Percentiles rank a stretch among this genome's conserved stretches.
Evolutionary conservation across 179 eudicot species (phyloP).

Genomic region (Kewa caespitosa): DNA sequence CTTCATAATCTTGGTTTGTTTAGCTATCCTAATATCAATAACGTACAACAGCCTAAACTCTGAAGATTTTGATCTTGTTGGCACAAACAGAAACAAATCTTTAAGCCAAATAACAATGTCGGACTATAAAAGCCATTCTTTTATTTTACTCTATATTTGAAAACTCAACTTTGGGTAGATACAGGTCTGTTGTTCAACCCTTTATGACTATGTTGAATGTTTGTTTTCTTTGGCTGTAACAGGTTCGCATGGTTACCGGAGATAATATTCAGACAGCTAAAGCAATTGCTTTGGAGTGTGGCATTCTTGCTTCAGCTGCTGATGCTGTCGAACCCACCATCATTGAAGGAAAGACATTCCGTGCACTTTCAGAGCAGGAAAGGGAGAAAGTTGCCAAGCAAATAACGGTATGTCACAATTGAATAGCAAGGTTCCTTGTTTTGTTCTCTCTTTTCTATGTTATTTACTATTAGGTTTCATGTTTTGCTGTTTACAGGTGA

Average conservation of each 20-base stretch:
- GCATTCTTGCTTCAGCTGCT: constrained; percentile 61
- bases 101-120: too few species aligned
- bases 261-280: constrained; percentile 91
- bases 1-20: neutral
- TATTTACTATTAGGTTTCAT: constrained; percentile 3
- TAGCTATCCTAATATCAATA: neutral
- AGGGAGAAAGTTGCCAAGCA: constrained; percentile 56
- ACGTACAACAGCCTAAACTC: neutral
- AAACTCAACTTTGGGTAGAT: neutral
- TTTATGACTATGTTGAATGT: neutral
- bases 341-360: constrained; percentile 84
- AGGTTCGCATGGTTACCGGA: constrained; percentile 99
- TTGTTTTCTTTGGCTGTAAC: constrained; percentile 7
- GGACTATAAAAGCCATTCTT: too few species aligned
- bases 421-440: neutral
- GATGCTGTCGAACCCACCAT: constrained; percentile 49
- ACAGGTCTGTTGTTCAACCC: neutral
- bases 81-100: neutral
- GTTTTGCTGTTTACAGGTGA: constrained; percentile 52
- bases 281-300: constrained; percentile 90
- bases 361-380: constrained; percentile 66
- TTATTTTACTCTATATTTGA: neutral
- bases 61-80: neutral
- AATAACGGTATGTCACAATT: constrained; percentile 60
- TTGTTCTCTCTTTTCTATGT: neutral